Evolutionary conservation across 441 rosid species (phyloP).

Genomic region (Hura crepitans): DNA sequence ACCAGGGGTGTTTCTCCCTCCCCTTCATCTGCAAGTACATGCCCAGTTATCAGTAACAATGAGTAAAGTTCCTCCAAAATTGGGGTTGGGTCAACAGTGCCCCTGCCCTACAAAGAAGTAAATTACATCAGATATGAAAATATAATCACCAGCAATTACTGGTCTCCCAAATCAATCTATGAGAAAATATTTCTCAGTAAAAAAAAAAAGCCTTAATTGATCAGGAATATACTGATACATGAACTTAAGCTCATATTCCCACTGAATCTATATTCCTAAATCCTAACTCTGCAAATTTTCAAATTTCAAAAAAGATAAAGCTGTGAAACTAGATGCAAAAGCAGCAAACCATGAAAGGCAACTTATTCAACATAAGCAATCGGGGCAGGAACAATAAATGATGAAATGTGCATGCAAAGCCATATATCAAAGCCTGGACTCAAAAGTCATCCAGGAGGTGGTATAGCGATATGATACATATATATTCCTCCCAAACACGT

Average conservation of each 20-base stretch:
- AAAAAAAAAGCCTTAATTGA: no score
- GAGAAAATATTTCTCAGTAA: no score
- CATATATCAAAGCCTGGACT: background rate
- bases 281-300: background rate
- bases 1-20: constrained; percentile 99
- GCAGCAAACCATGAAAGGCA: background rate
- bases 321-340: background rate
- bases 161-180: background rate
- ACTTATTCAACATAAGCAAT: background rate
- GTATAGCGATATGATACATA: background rate
- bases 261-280: background rate
- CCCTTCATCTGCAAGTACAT: constrained; percentile 97
- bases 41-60: constrained; percentile 77
- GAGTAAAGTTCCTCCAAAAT: constrained; percentile 92
- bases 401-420: background rate
- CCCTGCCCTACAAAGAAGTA: constrained; percentile 72
- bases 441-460: background rate
- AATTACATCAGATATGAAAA: constrained; percentile 27
- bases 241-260: background rate
- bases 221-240: background rate
- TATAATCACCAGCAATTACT: background rate
- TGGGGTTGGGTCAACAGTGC: constrained; percentile 69
- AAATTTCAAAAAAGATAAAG: background rate
- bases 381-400: background rate
- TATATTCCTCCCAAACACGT: background rate